Evolutionary conservation across 2,329 filamentous ascomycete species (phyloP).

Genomic region (Colletotrichum coccodes): DNA sequence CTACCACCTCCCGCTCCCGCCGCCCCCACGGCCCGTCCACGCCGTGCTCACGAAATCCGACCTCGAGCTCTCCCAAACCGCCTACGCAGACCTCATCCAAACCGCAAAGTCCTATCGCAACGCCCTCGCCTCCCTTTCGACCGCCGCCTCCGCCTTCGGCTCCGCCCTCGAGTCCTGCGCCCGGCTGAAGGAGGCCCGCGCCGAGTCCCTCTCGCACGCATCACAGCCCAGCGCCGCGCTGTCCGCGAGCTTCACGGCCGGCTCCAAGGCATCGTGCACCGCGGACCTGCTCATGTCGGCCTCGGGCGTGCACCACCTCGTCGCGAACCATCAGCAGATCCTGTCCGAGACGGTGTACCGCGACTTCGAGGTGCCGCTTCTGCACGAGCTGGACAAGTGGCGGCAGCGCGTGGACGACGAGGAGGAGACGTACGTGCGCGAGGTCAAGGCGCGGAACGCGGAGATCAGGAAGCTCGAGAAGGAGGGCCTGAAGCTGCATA

Average conservation of each 20-base stretch:
- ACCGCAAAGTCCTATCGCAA: constrained; percentile 72
- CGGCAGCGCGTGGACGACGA: constrained; percentile 71
- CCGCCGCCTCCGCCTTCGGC: constrained; percentile 71
- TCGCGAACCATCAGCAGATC: constrained; percentile 78
- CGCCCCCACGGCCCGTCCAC: constrained; percentile 66
- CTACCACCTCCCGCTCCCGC: constrained; percentile 70
- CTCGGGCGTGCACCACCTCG: constrained; percentile 72
- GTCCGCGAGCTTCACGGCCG: constrained; percentile 57
- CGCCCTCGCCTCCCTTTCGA: constrained; percentile 69
- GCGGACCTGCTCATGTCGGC: constrained; percentile 71
- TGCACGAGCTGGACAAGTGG: constrained; percentile 77
- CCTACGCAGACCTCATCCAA: constrained; percentile 70
- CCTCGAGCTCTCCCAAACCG: constrained; percentile 69
- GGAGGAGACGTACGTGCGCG: constrained; percentile 67
- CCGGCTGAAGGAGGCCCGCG: constrained; percentile 73
- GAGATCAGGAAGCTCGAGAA: constrained; percentile 74
- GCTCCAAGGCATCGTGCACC: constrained; percentile 61
- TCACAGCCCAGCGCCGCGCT: constrained; percentile 47
- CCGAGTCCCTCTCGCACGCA: constrained; percentile 58
- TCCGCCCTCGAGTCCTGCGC: constrained; percentile 74
- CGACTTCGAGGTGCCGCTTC: constrained; percentile 73
- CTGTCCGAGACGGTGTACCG: constrained; percentile 76
- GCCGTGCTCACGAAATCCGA: constrained; percentile 71
- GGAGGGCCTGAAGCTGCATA: constrained; percentile 71
- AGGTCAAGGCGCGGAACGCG: constrained; percentile 62